Evolutionary conservation across 345 rosid genomes (phyloP), one percentile per base, ranked within the genome.

Genomic region (Balakata baccata): DNA sequence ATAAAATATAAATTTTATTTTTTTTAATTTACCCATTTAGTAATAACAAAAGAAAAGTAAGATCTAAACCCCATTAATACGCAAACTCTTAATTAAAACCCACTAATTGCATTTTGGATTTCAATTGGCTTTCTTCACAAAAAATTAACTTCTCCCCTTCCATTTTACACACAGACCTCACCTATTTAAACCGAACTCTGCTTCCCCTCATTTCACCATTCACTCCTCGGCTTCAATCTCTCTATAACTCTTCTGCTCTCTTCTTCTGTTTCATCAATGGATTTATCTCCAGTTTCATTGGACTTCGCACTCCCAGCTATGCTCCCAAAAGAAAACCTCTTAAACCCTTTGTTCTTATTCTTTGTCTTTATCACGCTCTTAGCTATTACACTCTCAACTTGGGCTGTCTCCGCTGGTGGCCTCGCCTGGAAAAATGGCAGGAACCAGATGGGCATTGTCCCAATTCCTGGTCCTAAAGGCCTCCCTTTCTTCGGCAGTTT

Each of bases 381-480:
- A 9, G 72, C 59, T 4, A 43, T 70, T 13, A 78, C 64, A 38
- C 13, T 78, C 0, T 64, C 73, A 0, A 73, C 86, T 3, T 78
- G 89, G 89, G 78, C 70, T 39, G 61, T 78, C 43, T 20, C 80
- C 34, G 17, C 76, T 9, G 91, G 89, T 1, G 91, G 87, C 39
- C 23, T 64, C 0, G 87, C 89, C 7, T 87, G 89, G 87, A 81
- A 73, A 71, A 76, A 81, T 38, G 85, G 86, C 53, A 78, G 89
- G 37, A 81, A 56, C 79, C 84, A 68, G 20, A 13, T 56, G 73
- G 91, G 83, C 11, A 16, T 9, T 13, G 77, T 80, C 46, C 78
- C 82, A 0, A 84, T 87, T 14, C 85, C 86, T 0, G 87, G 91
- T 12, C 79, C 81, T 0, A 41, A 81, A 11, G 85, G 89, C 22